Evolutionary conservation across 2,329 filamentous ascomycete species (phyloP).

Genomic region (Xylaria sp.): DNA sequence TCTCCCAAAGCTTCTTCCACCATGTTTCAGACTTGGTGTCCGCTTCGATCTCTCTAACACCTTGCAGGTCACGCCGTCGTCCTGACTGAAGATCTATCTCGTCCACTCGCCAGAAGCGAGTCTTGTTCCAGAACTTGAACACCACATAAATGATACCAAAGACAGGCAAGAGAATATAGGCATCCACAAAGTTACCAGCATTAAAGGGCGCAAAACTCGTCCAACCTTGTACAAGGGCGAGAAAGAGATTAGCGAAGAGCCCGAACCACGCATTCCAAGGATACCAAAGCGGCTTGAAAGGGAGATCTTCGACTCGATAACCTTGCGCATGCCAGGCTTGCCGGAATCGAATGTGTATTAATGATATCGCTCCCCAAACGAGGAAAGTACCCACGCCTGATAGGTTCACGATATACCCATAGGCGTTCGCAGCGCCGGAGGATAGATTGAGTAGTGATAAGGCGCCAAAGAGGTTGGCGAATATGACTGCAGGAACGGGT

Average conservation of each 20-base stretch:
- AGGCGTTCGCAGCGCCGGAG: constrained; percentile 73
- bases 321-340: constrained; percentile 70
- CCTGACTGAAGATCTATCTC: constrained; percentile 69
- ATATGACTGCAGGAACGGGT: constrained; percentile 69
- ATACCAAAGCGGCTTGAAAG: constrained; percentile 65
- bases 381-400: constrained; percentile 77
- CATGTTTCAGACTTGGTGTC: constrained; percentile 48
- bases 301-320: constrained; percentile 63
- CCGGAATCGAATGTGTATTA: constrained; percentile 79
- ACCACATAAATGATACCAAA: constrained; percentile 67
- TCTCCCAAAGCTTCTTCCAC: constrained; percentile 59
- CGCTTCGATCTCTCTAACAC: constrained; percentile 51
- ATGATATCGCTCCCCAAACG: constrained; percentile 76
- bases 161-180: constrained; percentile 70
- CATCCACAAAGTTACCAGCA: constrained; percentile 69
- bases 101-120: constrained; percentile 59
- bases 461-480: constrained; percentile 77
- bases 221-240: constrained; percentile 72
- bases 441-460: constrained; percentile 81
- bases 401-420: constrained; percentile 76
- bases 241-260: constrained; percentile 66
- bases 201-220: constrained; percentile 68
- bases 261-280: constrained; percentile 71
- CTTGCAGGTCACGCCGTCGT: constrained; percentile 65
- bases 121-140: constrained; percentile 67